A percentile compares a stretch with the other conserved stretches of the same genome.
phyloP scores from a whole-genome alignment of 257 asterid genomes.

The Solanum piurae region DNA sequence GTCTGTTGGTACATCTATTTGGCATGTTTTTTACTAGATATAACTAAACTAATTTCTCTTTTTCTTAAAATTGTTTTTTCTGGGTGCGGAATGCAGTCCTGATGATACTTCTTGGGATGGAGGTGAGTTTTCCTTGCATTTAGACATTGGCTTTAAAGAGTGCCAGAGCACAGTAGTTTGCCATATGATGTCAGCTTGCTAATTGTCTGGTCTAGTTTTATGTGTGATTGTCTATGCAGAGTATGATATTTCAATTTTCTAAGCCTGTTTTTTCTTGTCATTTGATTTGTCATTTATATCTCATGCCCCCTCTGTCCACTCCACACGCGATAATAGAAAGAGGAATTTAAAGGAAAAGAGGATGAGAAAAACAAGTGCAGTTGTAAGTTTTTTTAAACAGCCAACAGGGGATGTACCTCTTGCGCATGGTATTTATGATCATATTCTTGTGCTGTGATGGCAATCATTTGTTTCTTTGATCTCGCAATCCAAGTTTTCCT shows the following conservation, averaged over 20 bases:
- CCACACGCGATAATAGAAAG: neutral
- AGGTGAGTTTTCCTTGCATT: constrained; percentile 43
- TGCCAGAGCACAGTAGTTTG: neutral
- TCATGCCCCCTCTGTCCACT: neutral
- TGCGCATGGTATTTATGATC: neutral
- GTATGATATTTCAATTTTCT: neutral
- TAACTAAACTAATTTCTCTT: constrained; percentile 14
- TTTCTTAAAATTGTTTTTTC: constrained; percentile 20
- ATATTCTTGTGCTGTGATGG: neutral
- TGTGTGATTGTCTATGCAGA: neutral
- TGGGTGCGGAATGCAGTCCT: constrained; percentile 46
- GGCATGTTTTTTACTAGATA: neutral
- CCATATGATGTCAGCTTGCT: neutral
- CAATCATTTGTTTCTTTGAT: neutral
- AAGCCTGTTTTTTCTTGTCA: neutral
- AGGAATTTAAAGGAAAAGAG: neutral
- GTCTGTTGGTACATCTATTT: neutral
- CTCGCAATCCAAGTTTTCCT: neutral
- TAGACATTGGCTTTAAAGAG: neutral
- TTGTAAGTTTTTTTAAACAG: neutral
- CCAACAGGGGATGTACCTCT: neutral
- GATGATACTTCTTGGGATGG: constrained; percentile 95
- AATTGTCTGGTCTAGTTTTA: neutral
- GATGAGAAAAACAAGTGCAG: neutral
- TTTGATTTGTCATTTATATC: neutral